These are phyloP conservation scores for Cryphonectria radicalis DNA, from an alignment of 2,329 filamentous ascomycete species.

Conservation along the genomic window DNA sequence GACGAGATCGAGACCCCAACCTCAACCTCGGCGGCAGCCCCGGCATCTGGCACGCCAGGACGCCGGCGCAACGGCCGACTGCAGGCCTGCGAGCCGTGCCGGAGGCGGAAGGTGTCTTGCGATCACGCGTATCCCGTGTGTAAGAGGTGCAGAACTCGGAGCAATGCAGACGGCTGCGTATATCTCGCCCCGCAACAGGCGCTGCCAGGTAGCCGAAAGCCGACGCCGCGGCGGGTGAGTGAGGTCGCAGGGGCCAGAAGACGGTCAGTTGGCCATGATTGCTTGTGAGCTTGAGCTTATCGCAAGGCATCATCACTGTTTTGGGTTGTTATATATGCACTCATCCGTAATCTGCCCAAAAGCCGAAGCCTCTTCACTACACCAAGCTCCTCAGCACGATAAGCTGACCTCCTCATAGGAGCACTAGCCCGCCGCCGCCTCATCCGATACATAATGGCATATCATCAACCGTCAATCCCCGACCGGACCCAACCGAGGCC, in stretches of 20 bases:
- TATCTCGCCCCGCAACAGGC: constrained; percentile 36
- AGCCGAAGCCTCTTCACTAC: background rate
- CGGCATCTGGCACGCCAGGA: constrained; percentile 23
- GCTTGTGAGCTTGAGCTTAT: background rate
- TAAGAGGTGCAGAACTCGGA: constrained; percentile 43
- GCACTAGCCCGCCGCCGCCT: background rate
- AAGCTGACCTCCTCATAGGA: background rate
- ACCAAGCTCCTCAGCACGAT: background rate
- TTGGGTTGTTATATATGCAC: background rate
- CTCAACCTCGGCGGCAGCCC: constrained; percentile 3
- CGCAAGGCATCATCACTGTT: background rate
- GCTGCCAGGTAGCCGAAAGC: constrained; percentile 17
- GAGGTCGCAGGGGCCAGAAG: background rate
- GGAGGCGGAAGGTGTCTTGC: constrained; percentile 49
- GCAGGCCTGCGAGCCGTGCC: constrained; percentile 43
- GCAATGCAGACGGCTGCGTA: constrained; percentile 40
- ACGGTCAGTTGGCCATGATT: background rate
- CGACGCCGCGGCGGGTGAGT: constrained; percentile 17
- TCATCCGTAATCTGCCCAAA: background rate
- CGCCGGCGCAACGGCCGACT: constrained; percentile 31
- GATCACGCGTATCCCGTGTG: constrained; percentile 48
- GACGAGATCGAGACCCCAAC: background rate
- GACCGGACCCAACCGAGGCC: constrained; percentile 13
- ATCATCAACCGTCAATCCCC: background rate
- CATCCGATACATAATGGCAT: background rate